phyloP scores from a whole-genome alignment of 2,329 filamentous ascomycete genomes.

The Venturia pyrina region DNA sequence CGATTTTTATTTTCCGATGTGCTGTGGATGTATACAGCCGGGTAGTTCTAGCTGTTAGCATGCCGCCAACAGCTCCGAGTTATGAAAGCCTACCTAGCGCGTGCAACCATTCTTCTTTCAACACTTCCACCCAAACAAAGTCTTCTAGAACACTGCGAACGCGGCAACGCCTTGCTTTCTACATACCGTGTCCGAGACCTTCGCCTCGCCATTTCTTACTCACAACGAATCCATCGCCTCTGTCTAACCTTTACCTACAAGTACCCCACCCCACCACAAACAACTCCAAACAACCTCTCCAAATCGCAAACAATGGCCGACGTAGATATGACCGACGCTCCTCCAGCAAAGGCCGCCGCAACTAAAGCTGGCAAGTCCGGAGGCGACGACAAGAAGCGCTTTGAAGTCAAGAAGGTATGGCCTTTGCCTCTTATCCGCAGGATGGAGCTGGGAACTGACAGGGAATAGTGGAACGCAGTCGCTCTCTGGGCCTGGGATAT shows the following conservation, averaged over 20 bases:
- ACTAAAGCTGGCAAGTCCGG: slow-evolving; percentile 39
- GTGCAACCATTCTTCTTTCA: neutral
- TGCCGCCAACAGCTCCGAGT: neutral
- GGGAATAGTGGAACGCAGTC: slow-evolving; percentile 87
- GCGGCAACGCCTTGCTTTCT: neutral
- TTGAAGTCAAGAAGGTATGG: slow-evolving; percentile 94
- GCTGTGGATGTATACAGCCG: too few relatives aligned
- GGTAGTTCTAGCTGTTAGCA: too few relatives aligned
- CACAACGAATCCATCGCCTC: neutral
- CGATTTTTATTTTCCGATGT: too few relatives aligned
- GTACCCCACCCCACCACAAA: slow-evolving; percentile 18
- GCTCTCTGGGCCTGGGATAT: slow-evolving; percentile 99
- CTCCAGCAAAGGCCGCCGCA: slow-evolving; percentile 42
- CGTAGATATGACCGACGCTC: slow-evolving; percentile 90
- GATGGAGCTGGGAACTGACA: neutral
- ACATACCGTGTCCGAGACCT: neutral
- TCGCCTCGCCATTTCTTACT: neutral
- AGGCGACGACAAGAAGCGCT: slow-evolving; percentile 75
- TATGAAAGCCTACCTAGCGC: neutral
- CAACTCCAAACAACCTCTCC: slow-evolving; percentile 16
- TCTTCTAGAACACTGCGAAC: neutral
- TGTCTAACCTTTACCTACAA: neutral
- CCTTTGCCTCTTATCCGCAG: neutral
- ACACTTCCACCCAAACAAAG: neutral
- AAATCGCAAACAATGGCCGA: slow-evolving; percentile 62